Percentiles rank a stretch among this genome's conserved stretches.
Conservation (phyloP, 345 rosid genomes). For the Aurinia saxatilis region DNA sequence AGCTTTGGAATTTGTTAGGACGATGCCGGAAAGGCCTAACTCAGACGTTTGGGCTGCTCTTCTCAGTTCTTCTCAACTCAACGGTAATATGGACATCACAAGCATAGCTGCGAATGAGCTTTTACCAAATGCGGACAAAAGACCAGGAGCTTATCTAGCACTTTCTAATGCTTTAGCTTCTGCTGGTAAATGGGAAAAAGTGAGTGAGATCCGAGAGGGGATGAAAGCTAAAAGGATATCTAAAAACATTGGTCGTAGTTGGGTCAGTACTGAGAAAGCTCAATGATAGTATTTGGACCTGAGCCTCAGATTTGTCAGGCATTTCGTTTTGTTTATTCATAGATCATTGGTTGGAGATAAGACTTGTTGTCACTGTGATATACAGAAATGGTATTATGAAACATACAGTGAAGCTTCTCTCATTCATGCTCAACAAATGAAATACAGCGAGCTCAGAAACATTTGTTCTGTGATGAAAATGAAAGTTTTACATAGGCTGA, state of each 20-base stretch:
- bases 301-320: not conserved
- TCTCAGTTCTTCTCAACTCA: slow-evolving; percentile 69
- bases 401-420: not conserved
- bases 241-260: slow-evolving; percentile 63
- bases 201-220: slow-evolving; percentile 52
- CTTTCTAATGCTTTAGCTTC: slow-evolving; percentile 78
- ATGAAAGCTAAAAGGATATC: slow-evolving; percentile 65
- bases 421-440: not conserved
- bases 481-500: slow-evolving; percentile 13
- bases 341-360: not conserved
- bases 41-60: slow-evolving; percentile 92
- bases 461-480: slow-evolving; percentile 14
- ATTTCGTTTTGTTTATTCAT: not conserved
- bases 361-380: not conserved
- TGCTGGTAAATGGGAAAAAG: slow-evolving; percentile 77
- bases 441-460: slow-evolving; percentile 5
- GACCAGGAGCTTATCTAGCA: slow-evolving; percentile 88
- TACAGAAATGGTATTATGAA: not conserved
- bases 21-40: slow-evolving; percentile 63
- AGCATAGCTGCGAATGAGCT: slow-evolving; percentile 62
- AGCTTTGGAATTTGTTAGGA: slow-evolving; percentile 57
- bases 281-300: not conserved
- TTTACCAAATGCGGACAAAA: slow-evolving; percentile 51
- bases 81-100: slow-evolving; percentile 60
- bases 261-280: slow-evolving; percentile 47